A percentile compares a stretch with the other conserved stretches of the same genome.
phyloP scores from a whole-genome alignment of 192 early-diverging fungal species.

The Rhizophagus prolifer region DNA sequence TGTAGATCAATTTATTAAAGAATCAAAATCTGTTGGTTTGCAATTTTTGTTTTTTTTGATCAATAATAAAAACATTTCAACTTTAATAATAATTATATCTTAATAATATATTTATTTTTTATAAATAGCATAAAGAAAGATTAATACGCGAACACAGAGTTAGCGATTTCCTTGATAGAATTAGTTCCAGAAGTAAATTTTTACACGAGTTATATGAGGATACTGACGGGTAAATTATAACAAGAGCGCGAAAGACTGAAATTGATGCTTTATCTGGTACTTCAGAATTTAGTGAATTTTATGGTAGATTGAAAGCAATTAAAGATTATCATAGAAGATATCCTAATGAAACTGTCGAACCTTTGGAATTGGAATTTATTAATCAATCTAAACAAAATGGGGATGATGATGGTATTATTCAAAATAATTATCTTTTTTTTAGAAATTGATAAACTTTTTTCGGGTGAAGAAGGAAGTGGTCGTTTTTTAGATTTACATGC shows the following conservation, averaged over 20 bases:
- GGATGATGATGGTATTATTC: conserved; percentile 36
- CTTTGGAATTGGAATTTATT: conserved; percentile 78
- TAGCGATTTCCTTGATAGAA: conserved; percentile 64
- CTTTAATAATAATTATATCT: not conserved
- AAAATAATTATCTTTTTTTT: conserved; percentile 16
- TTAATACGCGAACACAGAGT: conserved; percentile 83
- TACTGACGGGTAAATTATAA: conserved; percentile 28
- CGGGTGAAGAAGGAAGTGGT: conserved; percentile 88
- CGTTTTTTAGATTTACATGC: conserved; percentile 85
- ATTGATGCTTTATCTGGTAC: conserved; percentile 66
- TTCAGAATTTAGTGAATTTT: conserved; percentile 81
- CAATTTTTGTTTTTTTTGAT: not conserved
- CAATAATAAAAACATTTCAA: not conserved
- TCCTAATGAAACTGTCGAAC: conserved; percentile 73
- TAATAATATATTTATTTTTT: not conserved
- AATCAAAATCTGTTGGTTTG: conserved; percentile 62
- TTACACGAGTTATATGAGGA: conserved; percentile 71
- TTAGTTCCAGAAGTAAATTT: conserved; percentile 62
- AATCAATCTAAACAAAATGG: conserved; percentile 50
- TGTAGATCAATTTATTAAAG: conserved; percentile 75
- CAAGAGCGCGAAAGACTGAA: conserved; percentile 66
- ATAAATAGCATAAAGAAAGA: conserved; percentile 68
- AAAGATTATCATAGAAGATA: conserved; percentile 79
- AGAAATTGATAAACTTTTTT: conserved; percentile 84
- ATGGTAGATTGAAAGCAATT: conserved; percentile 75